Evolutionary conservation across 768 basidiomycete species (phyloP).

Genomic region (Pulveroboletus sp.): DNA sequence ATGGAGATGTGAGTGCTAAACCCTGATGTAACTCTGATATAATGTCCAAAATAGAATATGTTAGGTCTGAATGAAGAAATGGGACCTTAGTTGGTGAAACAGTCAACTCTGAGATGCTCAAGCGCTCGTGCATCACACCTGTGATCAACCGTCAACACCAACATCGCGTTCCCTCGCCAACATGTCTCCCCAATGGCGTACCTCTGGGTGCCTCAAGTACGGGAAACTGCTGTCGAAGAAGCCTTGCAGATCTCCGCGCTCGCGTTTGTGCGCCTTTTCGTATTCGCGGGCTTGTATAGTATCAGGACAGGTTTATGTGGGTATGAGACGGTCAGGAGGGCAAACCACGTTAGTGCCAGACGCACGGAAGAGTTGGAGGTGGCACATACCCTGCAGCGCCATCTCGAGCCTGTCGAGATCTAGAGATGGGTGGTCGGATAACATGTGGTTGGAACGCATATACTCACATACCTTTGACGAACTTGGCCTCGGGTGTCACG

Average conservation of each 20-base stretch:
- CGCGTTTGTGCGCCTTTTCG: slow-evolving; percentile 48
- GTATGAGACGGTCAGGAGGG: no score
- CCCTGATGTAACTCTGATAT: no score
- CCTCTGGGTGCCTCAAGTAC: slow-evolving; percentile 64
- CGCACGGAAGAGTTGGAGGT: no score
- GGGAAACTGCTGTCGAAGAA: slow-evolving; percentile 85
- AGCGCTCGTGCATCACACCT: not conserved
- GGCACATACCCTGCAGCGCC: slow-evolving; percentile 66
- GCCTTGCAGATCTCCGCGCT: slow-evolving; percentile 49
- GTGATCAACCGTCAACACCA: not conserved
- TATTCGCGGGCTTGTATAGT: slow-evolving; percentile 84
- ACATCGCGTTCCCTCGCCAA: slow-evolving; percentile 11
- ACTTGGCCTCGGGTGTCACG: slow-evolving; percentile 66
- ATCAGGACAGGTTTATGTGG: no score
- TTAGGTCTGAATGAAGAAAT: no score
- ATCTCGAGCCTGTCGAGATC: slow-evolving; percentile 88
- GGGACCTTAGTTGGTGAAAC: no score
- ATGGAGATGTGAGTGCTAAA: no score
- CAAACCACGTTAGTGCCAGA: no score
- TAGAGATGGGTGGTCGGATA: slow-evolving; percentile 22
- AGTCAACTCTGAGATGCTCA: no score
- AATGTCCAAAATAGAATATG: no score
- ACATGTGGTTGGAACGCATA: not conserved
- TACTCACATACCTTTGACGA: slow-evolving; percentile 69
- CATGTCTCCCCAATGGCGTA: slow-evolving; percentile 64